Evolutionary conservation across 2,329 filamentous ascomycete genomes (phyloP).

Genomic region (Trichoderma lentiforme): DNA sequence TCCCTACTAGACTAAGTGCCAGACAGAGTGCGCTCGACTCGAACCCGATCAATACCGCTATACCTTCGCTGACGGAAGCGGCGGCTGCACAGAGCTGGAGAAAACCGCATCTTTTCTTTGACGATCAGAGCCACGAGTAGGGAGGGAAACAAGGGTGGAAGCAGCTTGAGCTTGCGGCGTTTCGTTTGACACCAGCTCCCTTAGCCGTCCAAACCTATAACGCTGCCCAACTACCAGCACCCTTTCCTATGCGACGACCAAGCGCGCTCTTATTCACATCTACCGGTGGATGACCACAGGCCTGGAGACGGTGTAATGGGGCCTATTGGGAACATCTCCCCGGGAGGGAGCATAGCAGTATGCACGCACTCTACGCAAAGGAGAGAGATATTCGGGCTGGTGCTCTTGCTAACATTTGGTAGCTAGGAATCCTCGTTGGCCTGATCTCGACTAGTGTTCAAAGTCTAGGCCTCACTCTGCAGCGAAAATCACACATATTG

Average conservation of each 20-base stretch:
- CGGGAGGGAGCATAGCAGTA: constrained; percentile 74
- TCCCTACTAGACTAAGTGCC: background rate
- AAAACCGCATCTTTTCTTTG: background rate
- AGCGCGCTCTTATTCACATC: constrained; percentile 16
- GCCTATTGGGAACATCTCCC: constrained; percentile 71
- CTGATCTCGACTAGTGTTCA: constrained; percentile 92
- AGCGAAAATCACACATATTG: constrained; percentile 96
- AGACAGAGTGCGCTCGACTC: background rate
- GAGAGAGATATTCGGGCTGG: background rate
- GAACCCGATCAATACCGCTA: background rate
- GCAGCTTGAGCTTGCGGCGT: background rate
- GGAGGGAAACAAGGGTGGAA: background rate
- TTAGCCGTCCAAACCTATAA: background rate
- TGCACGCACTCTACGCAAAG: constrained; percentile 29
- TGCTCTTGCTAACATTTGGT: constrained; percentile 26
- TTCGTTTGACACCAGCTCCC: background rate
- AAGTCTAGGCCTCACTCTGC: constrained; percentile 88
- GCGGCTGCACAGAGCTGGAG: background rate
- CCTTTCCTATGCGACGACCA: constrained; percentile 27
- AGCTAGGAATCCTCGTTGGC: constrained; percentile 92
- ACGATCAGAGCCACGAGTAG: background rate
- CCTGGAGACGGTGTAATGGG: constrained; percentile 56
- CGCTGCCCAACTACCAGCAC: background rate
- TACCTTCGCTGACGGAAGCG: background rate
- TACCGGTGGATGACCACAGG: constrained; percentile 46